Percentiles rank a stretch among this genome's conserved stretches.
Conservation (phyloP, 441 rosid species). For the Gossypium gossypioides region DNA sequence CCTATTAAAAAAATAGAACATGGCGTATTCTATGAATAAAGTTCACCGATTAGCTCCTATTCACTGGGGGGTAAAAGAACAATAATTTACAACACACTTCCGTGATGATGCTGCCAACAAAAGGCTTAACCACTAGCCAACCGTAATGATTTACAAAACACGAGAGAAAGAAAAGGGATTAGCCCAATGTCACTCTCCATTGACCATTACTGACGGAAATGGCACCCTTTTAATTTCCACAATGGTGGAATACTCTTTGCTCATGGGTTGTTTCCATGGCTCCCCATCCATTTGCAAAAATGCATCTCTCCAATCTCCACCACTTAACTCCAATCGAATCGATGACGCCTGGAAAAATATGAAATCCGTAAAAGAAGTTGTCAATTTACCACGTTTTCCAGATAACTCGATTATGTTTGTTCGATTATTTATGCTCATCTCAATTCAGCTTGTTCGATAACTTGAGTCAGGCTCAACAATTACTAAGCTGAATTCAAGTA, state of each 20-base stretch:
- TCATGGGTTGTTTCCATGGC: conserved; percentile 87
- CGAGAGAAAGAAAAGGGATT: neutral
- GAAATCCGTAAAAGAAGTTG: neutral
- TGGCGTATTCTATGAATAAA: neutral
- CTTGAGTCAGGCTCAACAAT: neutral
- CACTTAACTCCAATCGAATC: conserved; percentile 71
- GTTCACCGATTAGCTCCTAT: neutral
- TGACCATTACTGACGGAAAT: conserved; percentile 56
- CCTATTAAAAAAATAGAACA: neutral
- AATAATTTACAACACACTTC: neutral
- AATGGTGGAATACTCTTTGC: conserved; percentile 58
- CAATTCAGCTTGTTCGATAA: neutral
- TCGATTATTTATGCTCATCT: neutral
- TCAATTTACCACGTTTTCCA: neutral
- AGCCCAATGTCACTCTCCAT: conserved; percentile 34
- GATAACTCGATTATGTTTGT: no score
- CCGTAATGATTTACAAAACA: neutral
- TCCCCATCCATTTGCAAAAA: conserved; percentile 98
- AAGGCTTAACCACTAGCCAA: no score
- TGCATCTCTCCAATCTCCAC: conserved; percentile 80
- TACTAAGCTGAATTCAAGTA: neutral
- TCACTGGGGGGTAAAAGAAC: neutral
- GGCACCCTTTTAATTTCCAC: conserved; percentile 79
- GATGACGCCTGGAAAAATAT: conserved; percentile 56
- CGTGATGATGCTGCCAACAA: no score